A percentile compares a stretch with the other conserved stretches of the same genome.
Evolutionary conservation across 495 filamentous ascomycete species (phyloP).

Genomic region (Poronia punctata): DNA sequence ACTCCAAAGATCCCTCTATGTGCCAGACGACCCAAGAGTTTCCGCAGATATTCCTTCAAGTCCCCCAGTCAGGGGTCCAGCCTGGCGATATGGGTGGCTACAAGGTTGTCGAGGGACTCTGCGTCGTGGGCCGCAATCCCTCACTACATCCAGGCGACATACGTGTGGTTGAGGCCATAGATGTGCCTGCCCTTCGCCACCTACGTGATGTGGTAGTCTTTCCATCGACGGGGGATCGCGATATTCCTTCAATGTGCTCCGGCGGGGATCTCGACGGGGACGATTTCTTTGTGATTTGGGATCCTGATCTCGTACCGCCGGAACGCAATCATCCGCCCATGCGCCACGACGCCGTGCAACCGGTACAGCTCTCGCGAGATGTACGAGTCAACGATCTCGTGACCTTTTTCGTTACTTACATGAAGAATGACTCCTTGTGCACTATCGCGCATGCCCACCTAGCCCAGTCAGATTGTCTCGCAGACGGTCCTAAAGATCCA

Average conservation of each 20-base stretch:
- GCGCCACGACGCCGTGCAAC: conserved; percentile 54
- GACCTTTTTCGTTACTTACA: conserved; percentile 83
- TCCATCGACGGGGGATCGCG: conserved; percentile 74
- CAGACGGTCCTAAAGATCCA: conserved; percentile 55
- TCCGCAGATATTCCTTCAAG: conserved; percentile 85
- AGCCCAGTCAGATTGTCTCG: conserved; percentile 61
- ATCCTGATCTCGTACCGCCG: conserved; percentile 61
- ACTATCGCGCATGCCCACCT: conserved; percentile 79
- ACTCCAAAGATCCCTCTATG: no score
- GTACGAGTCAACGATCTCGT: conserved; percentile 66
- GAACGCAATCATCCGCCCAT: conserved; percentile 69
- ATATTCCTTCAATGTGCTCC: conserved; percentile 88
- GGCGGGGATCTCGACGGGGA: conserved; percentile 96
- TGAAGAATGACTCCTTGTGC: conserved; percentile 82
- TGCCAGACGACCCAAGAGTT: conserved; percentile 44
- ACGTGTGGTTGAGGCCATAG: conserved; percentile 77
- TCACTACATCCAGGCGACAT: conserved; percentile 93
- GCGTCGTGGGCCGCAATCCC: conserved; percentile 83
- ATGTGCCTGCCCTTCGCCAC: conserved; percentile 63
- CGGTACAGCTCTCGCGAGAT: conserved; percentile 42
- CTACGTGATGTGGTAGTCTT: conserved; percentile 82
- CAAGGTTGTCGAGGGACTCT: conserved; percentile 67
- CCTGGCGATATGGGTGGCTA: conserved; percentile 44
- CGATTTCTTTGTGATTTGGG: conserved; percentile 94
- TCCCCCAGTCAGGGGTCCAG: conserved; percentile 41